These are phyloP conservation scores for Penicillium arizonense DNA, from an alignment of 495 filamentous ascomycete species.

Conservation along the genomic window DNA sequence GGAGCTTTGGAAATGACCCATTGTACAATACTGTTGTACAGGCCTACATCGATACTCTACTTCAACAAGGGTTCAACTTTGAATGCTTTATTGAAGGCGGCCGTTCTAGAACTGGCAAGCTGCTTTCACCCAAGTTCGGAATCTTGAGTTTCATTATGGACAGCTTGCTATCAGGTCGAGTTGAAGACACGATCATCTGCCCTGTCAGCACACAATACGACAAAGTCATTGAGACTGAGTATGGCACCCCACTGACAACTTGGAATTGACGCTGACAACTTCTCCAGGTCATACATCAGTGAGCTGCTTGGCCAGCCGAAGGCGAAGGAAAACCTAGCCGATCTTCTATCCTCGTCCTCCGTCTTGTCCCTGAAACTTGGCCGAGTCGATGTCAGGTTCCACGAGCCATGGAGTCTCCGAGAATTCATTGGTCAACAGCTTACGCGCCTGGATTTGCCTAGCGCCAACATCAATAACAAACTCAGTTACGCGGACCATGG, in stretches of 20 bases:
- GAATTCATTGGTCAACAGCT: constrained; percentile 77
- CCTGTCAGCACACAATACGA: constrained; percentile 97
- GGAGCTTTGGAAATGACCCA: constrained; percentile 88
- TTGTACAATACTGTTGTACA: constrained; percentile 91
- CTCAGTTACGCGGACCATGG: constrained; percentile 49
- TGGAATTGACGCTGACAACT: constrained; percentile 10
- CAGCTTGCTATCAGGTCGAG: constrained; percentile 81
- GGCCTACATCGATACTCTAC: constrained; percentile 88
- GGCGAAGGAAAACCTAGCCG: constrained; percentile 85
- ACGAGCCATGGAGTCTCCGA: constrained; percentile 88
- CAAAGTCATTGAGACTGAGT: constrained; percentile 96
- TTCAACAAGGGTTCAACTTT: constrained; percentile 88
- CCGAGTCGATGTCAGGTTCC: constrained; percentile 91
- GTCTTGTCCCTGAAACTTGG: constrained; percentile 86
- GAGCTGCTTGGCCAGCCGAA: constrained; percentile 93
- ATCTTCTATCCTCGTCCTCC: constrained; percentile 85
- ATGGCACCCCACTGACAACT: constrained; percentile 12
- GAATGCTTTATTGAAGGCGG: constrained; percentile 98
- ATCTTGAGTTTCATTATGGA: constrained; percentile 91
- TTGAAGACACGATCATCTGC: constrained; percentile 87
- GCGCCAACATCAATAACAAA: constrained; percentile 33
- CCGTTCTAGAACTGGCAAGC: constrained; percentile 87
- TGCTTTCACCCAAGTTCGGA: constrained; percentile 93
- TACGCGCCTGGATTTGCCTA: constrained; percentile 38
- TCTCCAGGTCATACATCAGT: constrained; percentile 73